Base-by-base conservation (phyloP, 163 green algal species). In the Scenedesmus sp. region DNA sequence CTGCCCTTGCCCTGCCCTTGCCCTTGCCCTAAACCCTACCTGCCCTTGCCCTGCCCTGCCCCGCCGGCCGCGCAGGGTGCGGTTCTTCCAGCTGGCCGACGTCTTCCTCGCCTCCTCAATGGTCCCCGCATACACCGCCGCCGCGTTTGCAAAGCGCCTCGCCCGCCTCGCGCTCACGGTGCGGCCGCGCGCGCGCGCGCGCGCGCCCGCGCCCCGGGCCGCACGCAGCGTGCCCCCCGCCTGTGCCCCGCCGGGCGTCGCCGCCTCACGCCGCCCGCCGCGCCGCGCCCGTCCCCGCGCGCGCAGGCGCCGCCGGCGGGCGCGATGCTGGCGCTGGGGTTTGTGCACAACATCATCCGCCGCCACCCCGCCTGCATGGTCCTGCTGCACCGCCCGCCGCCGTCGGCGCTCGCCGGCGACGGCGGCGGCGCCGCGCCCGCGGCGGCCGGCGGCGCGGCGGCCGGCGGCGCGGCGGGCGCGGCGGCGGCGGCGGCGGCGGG, bases 281-380 rank as follows among this genome's bases (percentile, higher is more conserved):
- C n/a, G n/a, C n/a, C n/a, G n/a, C n/a, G n/a, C n/a, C n/a, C n/a
- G n/a, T n/a, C n/a, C n/a, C n/a, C n/a, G n/a, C n/a, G n/a, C n/a
- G n/a, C n/a, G n/a, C n/a, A n/a, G n/a, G 39, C 53, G 53, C 53
- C 53, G 17, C 24, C 92, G 24, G 84, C 89, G 11, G 89, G 88
- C 69, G 87, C 88, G 28, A 77, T 92, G 74, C 36, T 91, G 22
- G 76, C 75, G 15, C 84, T 98, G 2, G 92, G 88, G 15, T 98
- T 98, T 82, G 88, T 97, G 18, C 95, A 98, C 89, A 99, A 99
- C 87, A 80, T 98, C 7, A 69, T 99, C 29, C 87, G 96, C 14
- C 87, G 96, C 34, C 96, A 99, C 84, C 94, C 94, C 0, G 82
- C 89, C 9, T 95, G 90, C 86, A 87, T 88, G 56, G 86, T 94